These are phyloP conservation scores for Nymphaea colorata DNA, from an alignment of 164 flowering plant genomes.

Conservation along the genomic window DNA sequence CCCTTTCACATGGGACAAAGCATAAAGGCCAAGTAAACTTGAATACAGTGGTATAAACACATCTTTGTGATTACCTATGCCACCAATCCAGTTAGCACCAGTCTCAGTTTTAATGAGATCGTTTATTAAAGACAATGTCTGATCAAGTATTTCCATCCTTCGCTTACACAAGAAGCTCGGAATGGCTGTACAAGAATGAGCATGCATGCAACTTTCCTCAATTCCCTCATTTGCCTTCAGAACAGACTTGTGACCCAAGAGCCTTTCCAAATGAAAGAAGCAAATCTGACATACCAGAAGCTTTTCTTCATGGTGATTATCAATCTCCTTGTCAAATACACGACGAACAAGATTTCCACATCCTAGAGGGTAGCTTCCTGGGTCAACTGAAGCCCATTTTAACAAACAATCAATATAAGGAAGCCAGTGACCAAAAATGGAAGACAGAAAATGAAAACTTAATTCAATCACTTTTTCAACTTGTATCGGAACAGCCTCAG, in stretches of 20 bases:
- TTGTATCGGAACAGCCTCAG: conserved; percentile 43
- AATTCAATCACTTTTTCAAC: conserved; percentile 76
- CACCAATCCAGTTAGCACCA: conserved; percentile 68
- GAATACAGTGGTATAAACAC: conserved; percentile 69
- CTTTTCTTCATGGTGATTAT: conserved; percentile 93
- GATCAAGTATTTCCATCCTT: conserved; percentile 50
- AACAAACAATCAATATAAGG: conserved; percentile 50
- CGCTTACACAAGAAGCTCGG: conserved; percentile 27
- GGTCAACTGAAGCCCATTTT: conserved; percentile 28
- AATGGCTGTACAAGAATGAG: conserved; percentile 1
- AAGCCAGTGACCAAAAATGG: conserved; percentile 68
- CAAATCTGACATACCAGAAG: conserved; percentile 69
- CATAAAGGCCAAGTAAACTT: conserved; percentile 62
- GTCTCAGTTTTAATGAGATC: conserved; percentile 19
- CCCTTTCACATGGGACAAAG: conserved; percentile 57
- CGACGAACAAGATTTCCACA: conserved; percentile 71
- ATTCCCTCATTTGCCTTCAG: neutral
- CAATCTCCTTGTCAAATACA: conserved; percentile 95
- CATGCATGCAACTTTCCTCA: too few relatives aligned
- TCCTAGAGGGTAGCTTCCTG: conserved; percentile 28
- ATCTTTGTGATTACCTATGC: conserved; percentile 91
- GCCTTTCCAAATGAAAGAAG: conserved; percentile 65
- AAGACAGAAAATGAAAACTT: conserved; percentile 66
- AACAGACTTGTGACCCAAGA: conserved; percentile 22
- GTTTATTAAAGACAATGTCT: conserved; percentile 34